Base-by-base conservation (phyloP, 1,139 yeast genomes). In the Suzukiozyma palmioleophila region DNA sequence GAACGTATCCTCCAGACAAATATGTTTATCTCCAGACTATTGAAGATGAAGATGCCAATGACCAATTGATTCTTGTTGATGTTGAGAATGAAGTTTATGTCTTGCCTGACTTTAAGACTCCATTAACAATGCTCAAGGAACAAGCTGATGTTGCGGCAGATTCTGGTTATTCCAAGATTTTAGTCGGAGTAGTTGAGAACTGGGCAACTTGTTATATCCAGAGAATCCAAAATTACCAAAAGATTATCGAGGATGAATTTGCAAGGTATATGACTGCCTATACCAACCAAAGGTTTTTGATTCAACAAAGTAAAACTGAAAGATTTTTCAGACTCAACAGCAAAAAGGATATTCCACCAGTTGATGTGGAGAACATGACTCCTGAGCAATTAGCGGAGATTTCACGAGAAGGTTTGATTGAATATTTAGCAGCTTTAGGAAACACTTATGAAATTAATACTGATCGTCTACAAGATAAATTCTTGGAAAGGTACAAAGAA, bases 71-170 rank as follows among this genome's bases (percentile, higher is more conserved):
- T n/a, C 61, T 69, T 35, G 63, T 79, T 31, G 86, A 82, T 27
- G 65, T 87, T 41, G 81, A 80, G 47, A 81, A 84, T 12, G 82
- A 87, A 11, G 86, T 83, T 18, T 84, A 79, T 41, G 87, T 88
- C 37, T 57, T 71, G 40, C 76, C 76, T 4, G 75, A 70, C 46
- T 70, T 70, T 53, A 69, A 66, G 44, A 68, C 69, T 2, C 66
- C 75, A 0, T 81, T 87, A 57, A 79, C 85, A 38, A 85, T 89
- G 81, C 78, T 89, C 44, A 83, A 84, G 26, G 96, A 88, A 56
- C 96, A 89, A 57, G 84, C 89, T n/a, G 95, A 86, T 49, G 94
- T 86, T 9, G 95, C 96, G 0, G 88, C 92, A 0, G 92, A 84
- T 31, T 81, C 95, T 2, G 88, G 89, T 2, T 90, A 86, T 57